Percentiles rank a stretch among this genome's conserved stretches.
phyloP scores from a whole-genome alignment of 2,329 filamentous ascomycete species.

The Penicillium frequentans region DNA sequence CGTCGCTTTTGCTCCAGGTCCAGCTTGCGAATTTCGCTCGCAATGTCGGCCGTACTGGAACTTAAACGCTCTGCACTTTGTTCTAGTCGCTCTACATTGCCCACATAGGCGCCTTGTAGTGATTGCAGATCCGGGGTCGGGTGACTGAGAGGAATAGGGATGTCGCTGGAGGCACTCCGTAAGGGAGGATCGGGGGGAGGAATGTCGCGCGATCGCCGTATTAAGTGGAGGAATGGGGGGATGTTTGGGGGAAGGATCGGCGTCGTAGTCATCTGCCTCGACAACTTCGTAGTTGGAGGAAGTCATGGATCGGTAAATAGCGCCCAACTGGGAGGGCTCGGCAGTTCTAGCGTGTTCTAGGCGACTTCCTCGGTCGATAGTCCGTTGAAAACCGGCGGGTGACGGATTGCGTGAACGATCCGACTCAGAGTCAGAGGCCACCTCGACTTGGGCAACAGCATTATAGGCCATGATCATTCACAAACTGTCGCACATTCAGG shows the following conservation, averaged over 20 bases:
- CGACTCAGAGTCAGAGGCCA: constrained; percentile 37
- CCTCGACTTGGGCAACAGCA: constrained; percentile 42
- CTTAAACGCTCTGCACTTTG: constrained; percentile 50
- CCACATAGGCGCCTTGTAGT: constrained; percentile 50
- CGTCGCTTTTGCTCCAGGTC: constrained; percentile 46
- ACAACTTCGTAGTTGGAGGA: constrained; percentile 46
- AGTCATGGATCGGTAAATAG: constrained; percentile 40
- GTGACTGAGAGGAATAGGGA: constrained; percentile 46
- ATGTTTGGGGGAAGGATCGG: constrained; percentile 26
- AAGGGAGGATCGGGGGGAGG: constrained; percentile 35
- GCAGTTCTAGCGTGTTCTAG: constrained; percentile 29
- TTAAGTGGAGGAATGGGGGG: constrained; percentile 30
- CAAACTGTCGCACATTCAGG: constrained; percentile 11
- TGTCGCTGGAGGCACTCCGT: constrained; percentile 42
- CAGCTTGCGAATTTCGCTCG: constrained; percentile 47
- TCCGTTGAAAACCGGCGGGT: constrained; percentile 30
- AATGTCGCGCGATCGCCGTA: constrained; percentile 22
- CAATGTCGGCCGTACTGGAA: constrained; percentile 46
- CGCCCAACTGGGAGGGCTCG: constrained; percentile 30
- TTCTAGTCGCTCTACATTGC: constrained; percentile 52
- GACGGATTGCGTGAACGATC: constrained; percentile 33
- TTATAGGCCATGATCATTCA: constrained; percentile 44
- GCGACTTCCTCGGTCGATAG: constrained; percentile 30
- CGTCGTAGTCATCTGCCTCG: constrained; percentile 49
- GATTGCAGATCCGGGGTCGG: constrained; percentile 52